Base-by-base conservation (phyloP, 345 rosid species). In the Nephelium lappaceum region DNA sequence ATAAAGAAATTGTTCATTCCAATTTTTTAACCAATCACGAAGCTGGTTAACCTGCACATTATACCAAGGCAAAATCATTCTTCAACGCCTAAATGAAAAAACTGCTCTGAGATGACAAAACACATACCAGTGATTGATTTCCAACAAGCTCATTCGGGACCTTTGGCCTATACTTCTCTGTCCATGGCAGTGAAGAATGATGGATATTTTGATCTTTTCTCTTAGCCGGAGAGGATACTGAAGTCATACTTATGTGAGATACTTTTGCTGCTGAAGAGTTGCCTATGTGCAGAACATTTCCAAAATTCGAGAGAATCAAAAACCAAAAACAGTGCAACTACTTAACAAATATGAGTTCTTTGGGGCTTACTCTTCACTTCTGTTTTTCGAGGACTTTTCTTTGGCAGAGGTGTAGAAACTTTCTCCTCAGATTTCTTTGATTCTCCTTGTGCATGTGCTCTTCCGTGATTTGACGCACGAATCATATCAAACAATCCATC, bases 131-230 rank as follows among this genome's bases (percentile, higher is more conserved):
- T 45, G 97, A 86, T 82, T 87, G 98, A 83, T 96, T 96, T 81
- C 99, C 99, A 76, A 93, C 82, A 24, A 96, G 90, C 81, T 96
- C 99, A 76, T 82, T 90, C n/a, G 95, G 91, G 83, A 83, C 82
- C 83, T 93, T 94, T 65, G 98, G 98, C 87, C 91, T 88, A 73
- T 96, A 91, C 81, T 94, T 94, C 67, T 93, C 99, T 58, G 95
- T 91, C 99, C 97, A 96, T 73, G 91, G 77, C 90, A 90, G 83
- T 60, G 86, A 84, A 80, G 92, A 77, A 27, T 77, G 81, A 57
- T 71, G 83, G 36, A 53, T 60, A 78, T 79, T 67, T 81, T 87
- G 86, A 69, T 77, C 85, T 83, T 90, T 89, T 71, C 66, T 85
- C 82, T 89, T 88, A 11, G 83, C 83, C 45, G 89, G 84, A 62